phyloP scores from a whole-genome alignment of 2,329 filamentous ascomycete species.

The Byssothecium circinans region DNA sequence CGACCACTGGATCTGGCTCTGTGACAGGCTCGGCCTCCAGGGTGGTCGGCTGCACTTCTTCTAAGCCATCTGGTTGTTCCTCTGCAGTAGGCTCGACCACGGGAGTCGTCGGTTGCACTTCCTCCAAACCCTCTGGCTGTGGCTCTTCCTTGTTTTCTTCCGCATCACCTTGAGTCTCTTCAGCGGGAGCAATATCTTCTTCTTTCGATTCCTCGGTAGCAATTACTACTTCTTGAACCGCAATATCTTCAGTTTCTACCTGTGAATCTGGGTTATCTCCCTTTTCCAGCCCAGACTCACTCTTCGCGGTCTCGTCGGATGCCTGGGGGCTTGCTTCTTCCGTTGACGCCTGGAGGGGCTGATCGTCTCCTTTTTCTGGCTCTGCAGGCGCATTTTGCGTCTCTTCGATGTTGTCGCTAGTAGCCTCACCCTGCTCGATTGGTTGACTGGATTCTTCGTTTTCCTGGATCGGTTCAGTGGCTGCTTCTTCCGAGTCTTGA shows the following conservation, averaged over 20 bases:
- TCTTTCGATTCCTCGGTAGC: background rate
- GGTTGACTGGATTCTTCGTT: no score
- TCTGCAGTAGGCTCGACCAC: conserved; percentile 3
- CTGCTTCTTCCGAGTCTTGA: background rate
- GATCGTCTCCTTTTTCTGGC: background rate
- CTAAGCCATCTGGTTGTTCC: conserved; percentile 5
- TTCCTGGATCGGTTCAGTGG: no score
- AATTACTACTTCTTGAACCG: background rate
- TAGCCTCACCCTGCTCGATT: no score
- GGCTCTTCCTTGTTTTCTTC: background rate
- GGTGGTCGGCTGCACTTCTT: conserved; percentile 16
- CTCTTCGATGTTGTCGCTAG: background rate
- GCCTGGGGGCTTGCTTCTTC: background rate
- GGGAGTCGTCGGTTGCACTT: conserved; percentile 15
- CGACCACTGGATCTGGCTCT: conserved; percentile 1
- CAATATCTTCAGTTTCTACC: background rate
- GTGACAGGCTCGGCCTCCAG: conserved; percentile 3
- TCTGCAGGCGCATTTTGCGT: background rate
- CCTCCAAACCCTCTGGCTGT: conserved; percentile 8
- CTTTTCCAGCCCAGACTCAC: background rate
- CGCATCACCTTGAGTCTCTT: no score
- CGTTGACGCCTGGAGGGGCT: background rate
- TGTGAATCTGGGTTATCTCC: no score
- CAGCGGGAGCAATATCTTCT: background rate
- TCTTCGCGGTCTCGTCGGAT: background rate